Evolutionary conservation across 1,139 yeast species (phyloP).

Genomic region (Zygosaccharomyces pseudobailii): DNA sequence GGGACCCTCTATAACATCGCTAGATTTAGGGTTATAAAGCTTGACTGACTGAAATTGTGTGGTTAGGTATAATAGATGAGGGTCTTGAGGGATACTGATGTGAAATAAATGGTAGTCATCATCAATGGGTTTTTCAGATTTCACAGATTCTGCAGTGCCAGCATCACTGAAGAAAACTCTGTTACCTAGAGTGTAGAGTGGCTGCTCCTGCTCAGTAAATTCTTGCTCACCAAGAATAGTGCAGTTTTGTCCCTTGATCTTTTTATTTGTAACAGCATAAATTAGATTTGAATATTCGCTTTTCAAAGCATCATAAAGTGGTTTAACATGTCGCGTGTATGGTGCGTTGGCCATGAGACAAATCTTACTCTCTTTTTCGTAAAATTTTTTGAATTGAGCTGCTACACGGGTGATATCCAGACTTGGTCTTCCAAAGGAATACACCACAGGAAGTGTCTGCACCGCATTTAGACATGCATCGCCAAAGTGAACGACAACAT

Average conservation of each 20-base stretch:
- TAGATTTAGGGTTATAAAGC: conserved; percentile 41
- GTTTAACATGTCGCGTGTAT: conserved; percentile 42
- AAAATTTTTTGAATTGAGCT: conserved; percentile 39
- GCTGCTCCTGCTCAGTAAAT: conserved; percentile 1
- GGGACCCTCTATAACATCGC: conserved; percentile 47
- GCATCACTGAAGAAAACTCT: conserved; percentile 21
- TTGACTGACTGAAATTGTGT: conserved; percentile 60
- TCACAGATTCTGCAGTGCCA: conserved; percentile 1
- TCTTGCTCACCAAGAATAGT: conserved; percentile 39
- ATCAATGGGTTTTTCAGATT: conserved; percentile 21
- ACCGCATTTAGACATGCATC: conserved; percentile 88
- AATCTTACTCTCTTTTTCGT: conserved; percentile 40
- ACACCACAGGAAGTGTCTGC: conserved; percentile 64
- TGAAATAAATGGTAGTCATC: conserved; percentile 56
- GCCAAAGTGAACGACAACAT: conserved; percentile 86
- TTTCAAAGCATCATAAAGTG: conserved; percentile 37
- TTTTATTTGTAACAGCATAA: conserved; percentile 47
- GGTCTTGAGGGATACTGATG: conserved; percentile 68
- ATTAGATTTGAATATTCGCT: conserved; percentile 42
- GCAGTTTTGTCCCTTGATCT: conserved; percentile 31
- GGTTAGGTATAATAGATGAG: conserved; percentile 68
- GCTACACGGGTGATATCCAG: conserved; percentile 39
- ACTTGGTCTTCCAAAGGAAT: conserved; percentile 67
- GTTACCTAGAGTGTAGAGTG: conserved; percentile 25
- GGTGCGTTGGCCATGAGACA: conserved; percentile 69